Evolutionary conservation across 192 early-diverging fungal species (phyloP), one percentile per base, ranked within the genome.

Genomic region (Entomortierella parvispora): DNA sequence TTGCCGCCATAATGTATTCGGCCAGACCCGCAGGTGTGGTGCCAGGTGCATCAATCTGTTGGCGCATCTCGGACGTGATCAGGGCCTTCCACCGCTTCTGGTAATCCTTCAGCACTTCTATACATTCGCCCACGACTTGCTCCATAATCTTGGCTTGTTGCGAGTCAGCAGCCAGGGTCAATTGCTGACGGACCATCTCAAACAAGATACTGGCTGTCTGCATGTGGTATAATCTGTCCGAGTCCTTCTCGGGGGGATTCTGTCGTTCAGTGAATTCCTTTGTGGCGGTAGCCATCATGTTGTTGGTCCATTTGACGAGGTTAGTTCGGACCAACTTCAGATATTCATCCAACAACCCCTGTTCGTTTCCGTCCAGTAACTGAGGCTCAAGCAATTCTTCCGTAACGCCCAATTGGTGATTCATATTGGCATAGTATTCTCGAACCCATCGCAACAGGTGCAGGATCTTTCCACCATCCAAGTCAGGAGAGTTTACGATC

Each of bases 101-200:
- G 26, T 92, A 92, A 57, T 92, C 90, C 74, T 92, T 91, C 63
- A 99, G 90, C 43, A 94, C 85, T 55, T 87, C 86, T 56, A 86
- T 82, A 80, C 95, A 98, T 75, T 92, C 85, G 69, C 83, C 79
- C 9, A 95, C 80, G 8, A 99, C 93, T 69, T 98, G 91, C 78
- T 88, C 93, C 29, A 98, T 84, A 34, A 99, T 83, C 58, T 91
- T 93, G n/a, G 92, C 95, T n/a, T 95, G 89, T 40, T 92, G 92
- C 1, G 95, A 91, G 40, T 90, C 86, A 15, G 85, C 85, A 0
- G 95, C 96, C 25, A 99, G 79, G 62, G 95, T 93, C 20, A 99
- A 88, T 81, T 99, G 96, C 84, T 99, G 95, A 77, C 97, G 97
- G 55, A 99, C 90, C 85, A 99, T 98, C 81, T 98, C 94, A 83